A percentile compares a stretch with the other conserved stretches of the same genome.
phyloP scores from a whole-genome alignment of 1,139 yeast species.

The Geotrichum australiense region DNA sequence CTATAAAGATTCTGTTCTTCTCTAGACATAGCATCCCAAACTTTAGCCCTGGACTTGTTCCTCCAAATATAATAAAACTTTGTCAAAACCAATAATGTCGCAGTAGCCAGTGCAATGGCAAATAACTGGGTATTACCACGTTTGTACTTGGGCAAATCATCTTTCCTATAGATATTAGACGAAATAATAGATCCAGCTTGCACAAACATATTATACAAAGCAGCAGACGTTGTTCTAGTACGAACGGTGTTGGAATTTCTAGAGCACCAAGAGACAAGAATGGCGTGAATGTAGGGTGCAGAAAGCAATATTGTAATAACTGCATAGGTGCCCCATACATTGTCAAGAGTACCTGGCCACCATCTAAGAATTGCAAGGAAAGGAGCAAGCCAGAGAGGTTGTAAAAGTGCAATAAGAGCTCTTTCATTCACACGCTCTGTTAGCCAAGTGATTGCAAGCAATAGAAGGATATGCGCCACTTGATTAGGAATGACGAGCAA shows the following conservation, averaged over 20 bases:
- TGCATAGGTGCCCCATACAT: conserved; percentile 48
- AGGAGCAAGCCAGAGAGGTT: conserved; percentile 38
- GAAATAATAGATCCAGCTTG: conserved; percentile 50
- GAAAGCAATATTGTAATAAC: conserved; percentile 42
- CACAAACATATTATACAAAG: conserved; percentile 55
- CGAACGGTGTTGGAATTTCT: conserved; percentile 54
- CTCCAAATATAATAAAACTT: conserved; percentile 41
- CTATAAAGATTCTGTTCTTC: conserved; percentile 43
- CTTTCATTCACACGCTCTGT: conserved; percentile 41
- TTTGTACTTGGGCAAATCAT: conserved; percentile 53
- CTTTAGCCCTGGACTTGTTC: conserved; percentile 39
- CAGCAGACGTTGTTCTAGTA: conserved; percentile 53
- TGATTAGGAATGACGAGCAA: conserved; percentile 47
- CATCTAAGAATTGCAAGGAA: conserved; percentile 41
- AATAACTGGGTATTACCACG: conserved; percentile 47
- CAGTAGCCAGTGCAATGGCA: conserved; percentile 34
- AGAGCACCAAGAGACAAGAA: conserved; percentile 55
- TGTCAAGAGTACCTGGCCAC: conserved; percentile 43
- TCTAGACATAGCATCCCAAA: conserved; percentile 44
- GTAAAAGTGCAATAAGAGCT: conserved; percentile 26
- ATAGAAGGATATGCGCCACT: conserved; percentile 36
- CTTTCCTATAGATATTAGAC: conserved; percentile 48
- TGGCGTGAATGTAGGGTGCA: conserved; percentile 44
- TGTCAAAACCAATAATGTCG: conserved; percentile 22
- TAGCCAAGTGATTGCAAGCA: conserved; percentile 36